Percentiles rank a stretch among this genome's conserved stretches.
These are phyloP conservation scores for Ophiostoma sp. DNA, from an alignment of 2,329 filamentous ascomycete species.

Conservation along the genomic window DNA sequence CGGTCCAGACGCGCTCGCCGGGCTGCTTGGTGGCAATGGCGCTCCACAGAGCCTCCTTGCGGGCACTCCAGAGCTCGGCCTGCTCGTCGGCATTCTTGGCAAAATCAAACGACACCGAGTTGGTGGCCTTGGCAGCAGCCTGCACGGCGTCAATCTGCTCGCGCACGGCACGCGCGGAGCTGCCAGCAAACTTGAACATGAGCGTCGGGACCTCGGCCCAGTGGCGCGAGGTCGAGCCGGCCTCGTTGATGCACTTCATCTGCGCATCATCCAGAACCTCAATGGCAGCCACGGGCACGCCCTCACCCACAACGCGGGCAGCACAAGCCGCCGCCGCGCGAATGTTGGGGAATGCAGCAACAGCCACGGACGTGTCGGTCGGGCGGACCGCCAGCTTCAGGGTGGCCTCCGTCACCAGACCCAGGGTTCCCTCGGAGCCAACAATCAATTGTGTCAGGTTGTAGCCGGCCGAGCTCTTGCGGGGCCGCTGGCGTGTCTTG, in stretches of 20 bases:
- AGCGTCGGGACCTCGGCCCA: slow-evolving; percentile 76
- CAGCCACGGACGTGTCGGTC: slow-evolving; percentile 76
- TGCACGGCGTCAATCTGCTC: slow-evolving; percentile 74
- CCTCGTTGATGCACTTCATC: slow-evolving; percentile 70
- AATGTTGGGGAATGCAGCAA: slow-evolving; percentile 60
- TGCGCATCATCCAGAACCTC: slow-evolving; percentile 91
- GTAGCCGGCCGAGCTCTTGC: slow-evolving; percentile 90
- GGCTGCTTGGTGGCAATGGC: slow-evolving; percentile 66
- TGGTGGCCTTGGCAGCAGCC: slow-evolving; percentile 59
- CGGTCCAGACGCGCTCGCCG: slow-evolving; percentile 79
- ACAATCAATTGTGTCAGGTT: slow-evolving; percentile 88
- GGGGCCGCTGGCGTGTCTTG: slow-evolving; percentile 82
- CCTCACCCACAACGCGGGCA: slow-evolving; percentile 73
- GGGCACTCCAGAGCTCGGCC: slow-evolving; percentile 75
- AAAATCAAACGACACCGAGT: slow-evolving; percentile 74
- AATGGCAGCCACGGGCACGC: slow-evolving; percentile 84
- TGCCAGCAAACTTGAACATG: slow-evolving; percentile 83
- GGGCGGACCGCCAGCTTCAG: slow-evolving; percentile 84
- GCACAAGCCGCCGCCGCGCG: slow-evolving; percentile 77
- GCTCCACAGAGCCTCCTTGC: slow-evolving; percentile 83
- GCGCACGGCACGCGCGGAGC: slow-evolving; percentile 63
- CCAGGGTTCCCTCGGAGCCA: slow-evolving; percentile 87
- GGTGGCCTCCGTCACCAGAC: slow-evolving; percentile 86
- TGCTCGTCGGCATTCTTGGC: slow-evolving; percentile 68
- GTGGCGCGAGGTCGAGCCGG: slow-evolving; percentile 62